A percentile compares a stretch with the other conserved stretches of the same genome.
Conservation (phyloP, 306 rosid genomes). For the Cicer bijugum region DNA sequence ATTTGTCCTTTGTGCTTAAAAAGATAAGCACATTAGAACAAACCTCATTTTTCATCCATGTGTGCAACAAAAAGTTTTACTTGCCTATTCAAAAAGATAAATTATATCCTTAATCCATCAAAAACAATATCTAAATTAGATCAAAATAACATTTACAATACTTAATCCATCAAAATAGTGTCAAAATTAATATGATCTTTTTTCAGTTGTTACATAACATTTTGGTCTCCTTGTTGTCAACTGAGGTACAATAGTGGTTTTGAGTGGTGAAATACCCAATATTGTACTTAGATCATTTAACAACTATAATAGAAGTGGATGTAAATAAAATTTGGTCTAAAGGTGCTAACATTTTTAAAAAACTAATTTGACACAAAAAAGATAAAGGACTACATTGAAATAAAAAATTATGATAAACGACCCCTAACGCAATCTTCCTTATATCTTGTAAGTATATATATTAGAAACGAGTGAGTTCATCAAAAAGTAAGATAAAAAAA, state of each 20-base stretch:
- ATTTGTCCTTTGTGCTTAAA: not conserved
- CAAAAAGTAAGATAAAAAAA: no score
- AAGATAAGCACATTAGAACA: not conserved
- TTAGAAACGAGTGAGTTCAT: no score
- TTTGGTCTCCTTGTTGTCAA: not conserved
- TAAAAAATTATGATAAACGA: not conserved
- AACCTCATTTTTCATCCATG: not conserved
- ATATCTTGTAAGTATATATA: no score
- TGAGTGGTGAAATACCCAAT: not conserved
- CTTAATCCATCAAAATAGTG: not conserved
- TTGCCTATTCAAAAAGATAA: not conserved
- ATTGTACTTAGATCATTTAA: no score
- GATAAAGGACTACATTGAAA: not conserved
- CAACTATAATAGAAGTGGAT: not conserved
- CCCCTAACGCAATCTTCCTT: not conserved
- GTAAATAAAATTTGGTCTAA: not conserved
- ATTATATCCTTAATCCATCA: not conserved
- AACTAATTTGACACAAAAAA: not conserved
- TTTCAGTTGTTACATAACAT: not conserved
- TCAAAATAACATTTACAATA: not conserved
- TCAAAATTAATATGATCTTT: not conserved
- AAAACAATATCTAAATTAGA: not conserved
- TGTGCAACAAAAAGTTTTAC: not conserved
- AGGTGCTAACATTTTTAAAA: not conserved
- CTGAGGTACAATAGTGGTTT: not conserved